Base-by-base conservation (phyloP, 225 moss, liverwort and hornwort species). In the Rhytidiadelphus loreus region DNA sequence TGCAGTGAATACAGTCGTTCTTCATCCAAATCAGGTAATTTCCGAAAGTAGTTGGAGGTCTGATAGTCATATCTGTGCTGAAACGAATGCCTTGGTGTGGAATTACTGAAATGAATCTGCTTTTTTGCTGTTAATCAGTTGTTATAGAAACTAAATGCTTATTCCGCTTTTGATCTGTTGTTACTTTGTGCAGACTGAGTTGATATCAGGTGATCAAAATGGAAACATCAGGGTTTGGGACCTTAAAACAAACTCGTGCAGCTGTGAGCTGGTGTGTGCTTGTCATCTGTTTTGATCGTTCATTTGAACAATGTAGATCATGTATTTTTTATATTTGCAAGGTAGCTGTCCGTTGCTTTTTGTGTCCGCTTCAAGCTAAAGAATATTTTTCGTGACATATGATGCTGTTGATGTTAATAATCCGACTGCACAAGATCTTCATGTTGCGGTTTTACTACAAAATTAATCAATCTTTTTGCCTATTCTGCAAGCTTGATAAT, bases 161-260 rank as follows among this genome's bases (percentile, higher is more conserved):
- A 58, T 86, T 78, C 76, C 9, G 41, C 63, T 73, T 85, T 33
- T 77, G 80, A 77, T 63, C 70, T 65, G 44, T 83, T 89, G 81
- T 71, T 81, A 30, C 53, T 82, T 85, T 90, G 87, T 87, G 92
- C 90, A 98, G 91, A 96, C 94, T 59, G 98, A 98, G 89, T 92
- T 98, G 86, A 97, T 98, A 89, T 98, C 98, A 75, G 98, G 98
- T 60, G 98, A 98, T 89, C 97, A 96, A 84, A 97, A 98, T 92
- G 98, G 98, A 66, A 98, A 97, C 91, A 97, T 98, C 84, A 95
- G 98, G 83, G 98, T 98, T 88, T 98, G 98, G 98, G 98, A 98
- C 90, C 96, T 98, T 68, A 95, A 95, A 61, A 95, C 97, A 55
- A 98, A 98, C 85, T 95, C 96, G 55, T 98, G 98, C 90, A 98